Conservation (phyloP, 1,284 basidiomycete species). For the Omphalotus olearius region DNA sequence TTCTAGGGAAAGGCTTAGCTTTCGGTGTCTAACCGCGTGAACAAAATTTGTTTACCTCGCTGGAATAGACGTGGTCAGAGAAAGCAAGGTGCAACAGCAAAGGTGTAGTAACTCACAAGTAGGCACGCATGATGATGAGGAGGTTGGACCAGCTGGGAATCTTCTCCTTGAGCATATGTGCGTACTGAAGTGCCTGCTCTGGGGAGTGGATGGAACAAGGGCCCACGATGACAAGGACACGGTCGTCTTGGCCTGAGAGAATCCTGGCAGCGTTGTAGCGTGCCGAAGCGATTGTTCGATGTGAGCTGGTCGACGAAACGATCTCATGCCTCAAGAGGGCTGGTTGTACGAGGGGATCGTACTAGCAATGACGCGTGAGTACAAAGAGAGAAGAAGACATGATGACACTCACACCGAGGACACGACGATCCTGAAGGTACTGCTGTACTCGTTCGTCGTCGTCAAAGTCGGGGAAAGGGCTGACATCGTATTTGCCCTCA, state of each 20-base stretch:
- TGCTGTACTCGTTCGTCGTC: constrained; percentile 58
- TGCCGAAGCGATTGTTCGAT: constrained; percentile 73
- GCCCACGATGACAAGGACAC: constrained; percentile 87
- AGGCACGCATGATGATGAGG: constrained; percentile 92
- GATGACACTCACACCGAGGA: constrained; percentile 59
- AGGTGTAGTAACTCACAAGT: constrained; percentile 66
- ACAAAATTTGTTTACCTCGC: constrained; percentile 39
- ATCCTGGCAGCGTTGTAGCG: constrained; percentile 76
- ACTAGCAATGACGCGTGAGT: constrained; percentile 40
- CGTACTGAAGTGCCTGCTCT: constrained; percentile 90
- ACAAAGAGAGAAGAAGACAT: constrained; percentile 1
- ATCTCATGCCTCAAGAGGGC: constrained; percentile 86
- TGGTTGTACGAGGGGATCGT: constrained; percentile 91
- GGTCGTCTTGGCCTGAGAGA: constrained; percentile 79
- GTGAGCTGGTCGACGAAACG: constrained; percentile 51
- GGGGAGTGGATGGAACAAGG: constrained; percentile 96
- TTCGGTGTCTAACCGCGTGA: constrained; percentile 6
- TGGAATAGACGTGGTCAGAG: constrained; percentile 20
- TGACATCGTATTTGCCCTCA: constrained; percentile 42
- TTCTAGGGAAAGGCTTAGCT: constrained; percentile 40
- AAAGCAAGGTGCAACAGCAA: constrained; percentile 5
- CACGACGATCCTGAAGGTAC: constrained; percentile 74
- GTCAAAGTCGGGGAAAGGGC: constrained; percentile 58
- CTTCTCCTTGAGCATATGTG: constrained; percentile 68
- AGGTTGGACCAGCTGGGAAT: constrained; percentile 73